These are phyloP conservation scores for Tetrapisispora arboricola DNA, from an alignment of 805 yeast genomes.

Conservation along the genomic window DNA sequence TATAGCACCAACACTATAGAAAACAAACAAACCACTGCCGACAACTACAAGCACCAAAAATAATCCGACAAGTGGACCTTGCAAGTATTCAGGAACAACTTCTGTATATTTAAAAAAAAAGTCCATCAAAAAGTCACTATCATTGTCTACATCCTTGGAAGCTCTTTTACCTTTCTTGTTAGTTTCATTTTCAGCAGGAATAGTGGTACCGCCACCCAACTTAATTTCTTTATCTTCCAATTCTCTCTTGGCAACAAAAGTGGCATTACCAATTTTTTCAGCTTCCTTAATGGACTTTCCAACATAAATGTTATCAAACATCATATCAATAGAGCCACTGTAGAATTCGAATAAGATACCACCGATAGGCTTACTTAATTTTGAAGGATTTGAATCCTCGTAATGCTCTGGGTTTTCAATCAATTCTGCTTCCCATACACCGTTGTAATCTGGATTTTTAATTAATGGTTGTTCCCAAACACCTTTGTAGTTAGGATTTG, in stretches of 20 bases:
- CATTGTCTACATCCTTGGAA: background rate
- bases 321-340: conserved; percentile 67
- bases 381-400: conserved; percentile 48
- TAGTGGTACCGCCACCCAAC: conserved; percentile 9
- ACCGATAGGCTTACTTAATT: conserved; percentile 62
- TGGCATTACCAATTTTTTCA: conserved; percentile 67
- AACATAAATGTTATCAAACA: conserved; percentile 75
- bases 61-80: conserved; percentile 1
- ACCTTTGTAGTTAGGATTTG: conserved; percentile 66
- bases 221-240: conserved; percentile 40
- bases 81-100: background rate
- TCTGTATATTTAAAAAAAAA: background rate
- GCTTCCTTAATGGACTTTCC: conserved; percentile 84
- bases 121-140: background rate
- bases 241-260: conserved; percentile 43
- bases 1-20: background rate
- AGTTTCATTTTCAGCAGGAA: background rate
- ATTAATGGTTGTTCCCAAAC: conserved; percentile 64
- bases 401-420: conserved; percentile 63
- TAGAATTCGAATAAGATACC: conserved; percentile 70
- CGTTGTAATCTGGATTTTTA: conserved; percentile 67
- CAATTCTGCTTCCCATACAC: conserved; percentile 62
- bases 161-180: background rate
- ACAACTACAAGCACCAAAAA: background rate
- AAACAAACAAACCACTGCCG: background rate